Percentiles rank a stretch among this genome's conserved stretches.
Conservation (phyloP, 768 basidiomycete species). For the Auriscalpium vulgare region DNA sequence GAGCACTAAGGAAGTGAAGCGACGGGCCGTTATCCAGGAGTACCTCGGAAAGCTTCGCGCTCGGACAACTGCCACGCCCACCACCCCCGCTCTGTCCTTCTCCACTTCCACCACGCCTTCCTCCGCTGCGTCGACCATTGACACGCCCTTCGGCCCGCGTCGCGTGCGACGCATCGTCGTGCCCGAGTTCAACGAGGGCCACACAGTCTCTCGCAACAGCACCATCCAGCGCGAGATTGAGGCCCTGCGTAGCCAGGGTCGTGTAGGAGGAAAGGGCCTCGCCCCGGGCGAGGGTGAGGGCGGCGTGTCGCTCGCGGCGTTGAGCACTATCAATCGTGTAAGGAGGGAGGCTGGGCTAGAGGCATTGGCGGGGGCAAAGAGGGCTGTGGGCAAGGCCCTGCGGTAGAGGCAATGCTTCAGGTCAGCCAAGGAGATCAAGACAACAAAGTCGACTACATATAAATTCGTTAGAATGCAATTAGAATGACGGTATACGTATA, state of each 20-base stretch:
- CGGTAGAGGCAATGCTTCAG: too few species aligned
- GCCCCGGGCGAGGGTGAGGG: not conserved
- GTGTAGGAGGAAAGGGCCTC: not conserved
- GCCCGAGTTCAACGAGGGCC: not conserved
- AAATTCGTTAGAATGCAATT: too few species aligned
- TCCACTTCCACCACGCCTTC: not conserved
- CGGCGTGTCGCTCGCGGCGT: not conserved
- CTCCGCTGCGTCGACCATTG: not conserved
- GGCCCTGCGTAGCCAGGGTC: not conserved
- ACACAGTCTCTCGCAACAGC: not conserved
- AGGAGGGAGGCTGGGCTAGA: not conserved
- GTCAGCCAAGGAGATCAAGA: too few species aligned
- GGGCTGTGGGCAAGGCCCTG: too few species aligned
- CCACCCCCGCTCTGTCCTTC: not conserved
- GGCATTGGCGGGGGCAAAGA: not conserved
- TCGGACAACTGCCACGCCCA: not conserved
- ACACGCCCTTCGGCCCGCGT: not conserved
- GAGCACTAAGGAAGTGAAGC: not conserved
- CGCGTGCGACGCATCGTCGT: not conserved
- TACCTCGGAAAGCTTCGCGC: not conserved
- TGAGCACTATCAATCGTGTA: slow-evolving; percentile 1
- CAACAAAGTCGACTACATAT: too few species aligned
- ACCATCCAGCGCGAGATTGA: not conserved
- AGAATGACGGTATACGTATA: too few species aligned
- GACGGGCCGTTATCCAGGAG: not conserved